Base-by-base conservation (phyloP, 1,284 basidiomycete genomes). In the Papiliotrema laurentii region DNA sequence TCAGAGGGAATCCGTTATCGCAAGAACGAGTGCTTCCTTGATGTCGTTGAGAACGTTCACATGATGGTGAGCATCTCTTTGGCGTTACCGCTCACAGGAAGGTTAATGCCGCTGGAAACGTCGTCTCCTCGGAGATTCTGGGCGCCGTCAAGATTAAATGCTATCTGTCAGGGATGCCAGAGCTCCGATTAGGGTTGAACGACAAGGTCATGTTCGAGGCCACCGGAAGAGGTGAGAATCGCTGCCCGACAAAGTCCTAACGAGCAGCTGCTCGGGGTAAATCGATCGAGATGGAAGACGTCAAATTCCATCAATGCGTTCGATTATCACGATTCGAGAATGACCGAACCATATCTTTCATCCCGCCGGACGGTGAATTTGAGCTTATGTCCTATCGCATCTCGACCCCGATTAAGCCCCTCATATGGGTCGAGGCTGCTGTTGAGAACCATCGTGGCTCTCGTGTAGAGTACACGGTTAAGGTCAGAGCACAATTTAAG, bases 141-240 rank as follows among this genome's bases (percentile, higher is more conserved):
- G 96, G 96, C 9, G 90, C 93, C 0, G 81, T 99, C 68, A 97
- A 99, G 80, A 97, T 98, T 94, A 98, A 98, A 76, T 98, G 94
- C 72, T 98, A 97, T 72, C 80, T 99, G 2, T 91, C 89, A 10
- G 96, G 96, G 18, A 99, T 98, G 96, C 96, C 96, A 11, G 96
- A 99, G 71, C 79, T 98, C 46, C 80, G 96, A 43, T 75, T 99
- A 27, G 96, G 96, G 0, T 78, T 99, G 50, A 98, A 99, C 75
- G 96, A 99, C 77, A 98, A 98, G 76, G 93, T 97, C 71, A 97
- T 97, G 93, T 97, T 98, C 64, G 94, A 98, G 75, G 89, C 81
- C 61, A 98, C 93, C 3, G 94, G 96, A 11, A 80, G 94, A 64
- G 89, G 89, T 78, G 10, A 3, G 3, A 33, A 31, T 21, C 36